Base-by-base conservation (phyloP, 257 asterid species). In the Cinchona pubescens region DNA sequence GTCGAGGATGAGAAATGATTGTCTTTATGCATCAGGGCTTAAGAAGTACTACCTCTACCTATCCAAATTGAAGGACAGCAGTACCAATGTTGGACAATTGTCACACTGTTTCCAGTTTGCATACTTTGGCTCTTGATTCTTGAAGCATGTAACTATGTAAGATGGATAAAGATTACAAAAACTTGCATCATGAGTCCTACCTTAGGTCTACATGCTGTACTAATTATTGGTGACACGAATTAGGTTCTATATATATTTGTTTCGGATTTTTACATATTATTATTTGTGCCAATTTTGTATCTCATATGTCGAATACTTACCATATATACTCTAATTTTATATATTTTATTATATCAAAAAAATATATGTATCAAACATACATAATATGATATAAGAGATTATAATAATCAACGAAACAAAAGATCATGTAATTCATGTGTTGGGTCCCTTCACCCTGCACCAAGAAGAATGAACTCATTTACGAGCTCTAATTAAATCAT, bases 61-160 rank as follows among this genome's bases (percentile, higher is more conserved):
- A 60, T 62, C 69, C 62, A 72, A n/a, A 63, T n/a, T 37, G 32
- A 68, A 71, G 78, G 78, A 72, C 78, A 59, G 10, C 64, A 72
- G 78, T 78, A 72, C 71, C 53, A 56, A 53, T 64, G 76, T 62
- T 16, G 73, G 72, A 65, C 51, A 53, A 53, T n/a, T 2, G 59
- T 16, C 37, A 11, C 63, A 45, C 76, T 34, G 62, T 68, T 76
- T 67, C 37, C 51, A 58, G 69, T 69, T 66, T 23, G 43, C 70
- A 59, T 30, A 43, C 35, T 12, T 40, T 43, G 3, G 45, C 40
- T 56, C 38, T 38, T 37, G 27, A 72, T 72, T 34, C 16, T 43
- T 45, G 16, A 72, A 10, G 37, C 68, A 72, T 72, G 42, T 11
- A 56, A 30, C 6, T 15, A 29, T 27, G 38, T 40, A 30, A 42